Base-by-base conservation (phyloP, 768 basidiomycete species). In the Hemileccinum rubropunctum region DNA sequence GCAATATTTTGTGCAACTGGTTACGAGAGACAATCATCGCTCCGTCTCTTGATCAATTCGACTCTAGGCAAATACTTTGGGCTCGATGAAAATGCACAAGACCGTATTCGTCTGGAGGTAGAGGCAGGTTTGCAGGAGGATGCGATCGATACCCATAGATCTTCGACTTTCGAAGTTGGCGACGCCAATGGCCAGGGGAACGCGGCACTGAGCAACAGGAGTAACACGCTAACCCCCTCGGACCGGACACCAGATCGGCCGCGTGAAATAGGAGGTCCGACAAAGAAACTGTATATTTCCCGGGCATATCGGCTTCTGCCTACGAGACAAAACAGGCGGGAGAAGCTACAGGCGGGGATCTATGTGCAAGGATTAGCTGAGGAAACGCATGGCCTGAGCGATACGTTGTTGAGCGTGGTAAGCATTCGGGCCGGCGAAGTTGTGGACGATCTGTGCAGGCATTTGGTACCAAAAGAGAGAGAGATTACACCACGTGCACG, bases 1-100 rank as follows among this genome's bases (percentile, higher is more conserved):
- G 69, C 63, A 23, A 60, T 81, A 57, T 60, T 81, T 45, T 79
- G 75, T 59, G 79, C 77, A 2, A 81, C 80, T 11, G 80, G 79
- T 12, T 81, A 81, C 58, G 73, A 78, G 49, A 72, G 78, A 23
- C 65, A 71, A n/a, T 64, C 68, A 0, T 80, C 78, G 78, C 54
- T 74, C 40, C 60, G 70, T 23, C 60, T 79, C 30, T 59, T 79
- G 51, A 67, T 70, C 21, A 52, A 68, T 20, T 76, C 77, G 35
- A 50, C 52, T 42, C 53, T 78, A 48, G 73, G 67, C 21, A 62
- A 65, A 50, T 59, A 67, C 45, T 73, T 73, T 37, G 73, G 73
- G 27, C 58, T 76, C 26, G 40, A 57, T 39, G 7, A 38, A 21
- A 21, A n/a, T 27, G 33, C 40, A 33, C 45, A 44, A 34, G 51